Base-by-base conservation (phyloP, 805 yeast species). In the Saccharomycopsis oosterbeekiorum region DNA sequence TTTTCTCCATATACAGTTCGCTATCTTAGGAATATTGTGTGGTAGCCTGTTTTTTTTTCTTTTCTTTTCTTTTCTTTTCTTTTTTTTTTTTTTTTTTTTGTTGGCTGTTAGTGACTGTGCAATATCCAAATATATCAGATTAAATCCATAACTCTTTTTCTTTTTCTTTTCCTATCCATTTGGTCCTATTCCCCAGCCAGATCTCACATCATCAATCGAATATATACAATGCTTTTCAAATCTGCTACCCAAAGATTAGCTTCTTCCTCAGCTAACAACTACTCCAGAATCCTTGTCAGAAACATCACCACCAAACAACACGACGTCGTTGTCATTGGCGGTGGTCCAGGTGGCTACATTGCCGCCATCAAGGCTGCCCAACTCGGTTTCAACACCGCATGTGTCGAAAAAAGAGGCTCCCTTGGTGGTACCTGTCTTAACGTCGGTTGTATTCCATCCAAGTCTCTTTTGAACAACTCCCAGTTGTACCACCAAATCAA, bases 331-430 rank as follows among this genome's bases (percentile, higher is more conserved):
- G 89, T 94, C 69, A 88, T 94, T 71, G 99, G 99, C 68, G 98
- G 97, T 70, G 99, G 99, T 63, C 99, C 99, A 68, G 99, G 98
- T 75, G 99, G 99, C 65, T 94, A 94, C 75, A 94, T 94, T 69
- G 98, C 97, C 60, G 99, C 99, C 70, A 94, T 94, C 75, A 93
- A 90, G 76, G 97, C 97, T 64, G 99, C 99, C 58, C 99, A 94
- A 80, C 80, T 92, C 64, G 97, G 97, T 51, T 82, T 80, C 69
- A 86, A 92, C 75, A 90, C 97, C 60, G 99, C 97, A 41, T 94
- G 99, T 82, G 79, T 94, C 67, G 99, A 94, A 76, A 91, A 90
- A 78, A 87, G 99, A 76, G 99, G 99, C 55, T 77, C 84, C 55
- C 82, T 96, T 66, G 99, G 99, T 66, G 99, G 99, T 71, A 94